These are phyloP conservation scores for Neonectria sp. DNA, from an alignment of 2,329 filamentous ascomycete genomes.

Conservation along the genomic window DNA sequence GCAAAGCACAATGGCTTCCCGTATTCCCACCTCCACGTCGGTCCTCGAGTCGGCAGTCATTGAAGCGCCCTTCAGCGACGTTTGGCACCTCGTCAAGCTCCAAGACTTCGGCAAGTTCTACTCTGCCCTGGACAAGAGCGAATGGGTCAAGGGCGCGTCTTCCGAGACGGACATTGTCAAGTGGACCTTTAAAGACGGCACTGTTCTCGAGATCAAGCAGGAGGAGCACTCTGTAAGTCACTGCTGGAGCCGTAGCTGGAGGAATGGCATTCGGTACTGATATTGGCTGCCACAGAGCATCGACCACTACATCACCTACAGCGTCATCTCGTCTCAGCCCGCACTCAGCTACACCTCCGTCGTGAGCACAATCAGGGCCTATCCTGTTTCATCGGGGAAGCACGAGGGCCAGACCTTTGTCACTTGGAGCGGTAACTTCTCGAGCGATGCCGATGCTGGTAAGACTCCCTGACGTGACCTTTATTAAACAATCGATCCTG, in stretches of 20 bases:
- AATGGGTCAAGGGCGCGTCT: constrained; percentile 74
- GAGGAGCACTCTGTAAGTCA: constrained; percentile 77
- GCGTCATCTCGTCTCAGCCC: constrained; percentile 76
- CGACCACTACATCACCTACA: constrained; percentile 84
- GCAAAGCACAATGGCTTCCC: background rate
- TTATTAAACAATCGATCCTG: background rate
- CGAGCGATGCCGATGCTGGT: constrained; percentile 79
- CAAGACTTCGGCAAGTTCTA: constrained; percentile 79
- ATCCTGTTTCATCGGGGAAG: constrained; percentile 76
- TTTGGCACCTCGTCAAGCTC: constrained; percentile 84
- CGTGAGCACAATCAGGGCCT: constrained; percentile 76
- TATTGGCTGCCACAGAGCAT: constrained; percentile 54
- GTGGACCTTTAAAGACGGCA: constrained; percentile 81
- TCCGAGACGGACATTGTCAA: constrained; percentile 77
- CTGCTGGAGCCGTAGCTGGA: background rate
- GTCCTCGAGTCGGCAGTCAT: constrained; percentile 79
- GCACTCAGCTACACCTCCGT: constrained; percentile 77
- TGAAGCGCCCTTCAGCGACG: constrained; percentile 74
- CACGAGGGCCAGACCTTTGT: constrained; percentile 76
- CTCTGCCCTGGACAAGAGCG: constrained; percentile 72
- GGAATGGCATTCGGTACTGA: constrained; percentile 35
- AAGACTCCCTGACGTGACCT: constrained; percentile 47
- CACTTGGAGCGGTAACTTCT: constrained; percentile 79
- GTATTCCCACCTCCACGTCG: constrained; percentile 76
- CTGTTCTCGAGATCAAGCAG: constrained; percentile 79